Conservation (phyloP, 2,329 filamentous ascomycete genomes). For the Penicillium frequentans region DNA sequence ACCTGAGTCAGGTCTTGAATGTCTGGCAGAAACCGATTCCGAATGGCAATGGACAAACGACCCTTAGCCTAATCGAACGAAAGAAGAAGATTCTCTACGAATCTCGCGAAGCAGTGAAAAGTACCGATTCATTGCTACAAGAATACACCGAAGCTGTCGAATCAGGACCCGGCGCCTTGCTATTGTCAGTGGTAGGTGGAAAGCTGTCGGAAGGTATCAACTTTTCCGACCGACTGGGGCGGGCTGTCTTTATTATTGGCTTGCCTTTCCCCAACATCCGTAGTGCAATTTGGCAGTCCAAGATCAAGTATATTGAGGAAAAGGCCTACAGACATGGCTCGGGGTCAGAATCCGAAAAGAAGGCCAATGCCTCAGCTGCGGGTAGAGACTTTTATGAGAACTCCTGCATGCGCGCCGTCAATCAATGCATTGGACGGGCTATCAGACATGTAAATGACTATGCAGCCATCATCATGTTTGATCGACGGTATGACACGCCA, state of each 20-base stretch:
- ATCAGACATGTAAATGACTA: conserved; percentile 89
- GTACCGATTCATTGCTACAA: conserved; percentile 68
- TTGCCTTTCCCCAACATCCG: conserved; percentile 90
- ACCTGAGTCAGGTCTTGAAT: conserved; percentile 71
- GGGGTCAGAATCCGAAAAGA: conserved; percentile 30
- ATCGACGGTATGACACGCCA: conserved; percentile 72
- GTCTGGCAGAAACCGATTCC: conserved; percentile 56
- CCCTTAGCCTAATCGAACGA: conserved; percentile 32
- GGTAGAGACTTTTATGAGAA: conserved; percentile 88
- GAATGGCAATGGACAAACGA: conserved; percentile 27
- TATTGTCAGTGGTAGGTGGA: conserved; percentile 89
- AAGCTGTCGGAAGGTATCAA: conserved; percentile 98
- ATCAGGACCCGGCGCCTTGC: conserved; percentile 66
- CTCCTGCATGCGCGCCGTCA: conserved; percentile 92
- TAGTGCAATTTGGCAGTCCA: conserved; percentile 89
- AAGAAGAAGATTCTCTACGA: conserved; percentile 55
- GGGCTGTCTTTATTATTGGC: conserved; percentile 88
- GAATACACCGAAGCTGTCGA: conserved; percentile 71
- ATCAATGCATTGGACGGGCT: conserved; percentile 91
- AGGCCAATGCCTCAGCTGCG: conserved; percentile 46
- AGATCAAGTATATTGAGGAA: conserved; percentile 79
- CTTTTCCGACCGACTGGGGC: conserved; percentile 86
- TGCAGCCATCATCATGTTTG: conserved; percentile 82
- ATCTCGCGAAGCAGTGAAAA: conserved; percentile 44
- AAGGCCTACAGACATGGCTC: conserved; percentile 43